These are phyloP conservation scores for Spiraea crenata DNA, from an alignment of 331 rosid species.

Conservation along the genomic window DNA sequence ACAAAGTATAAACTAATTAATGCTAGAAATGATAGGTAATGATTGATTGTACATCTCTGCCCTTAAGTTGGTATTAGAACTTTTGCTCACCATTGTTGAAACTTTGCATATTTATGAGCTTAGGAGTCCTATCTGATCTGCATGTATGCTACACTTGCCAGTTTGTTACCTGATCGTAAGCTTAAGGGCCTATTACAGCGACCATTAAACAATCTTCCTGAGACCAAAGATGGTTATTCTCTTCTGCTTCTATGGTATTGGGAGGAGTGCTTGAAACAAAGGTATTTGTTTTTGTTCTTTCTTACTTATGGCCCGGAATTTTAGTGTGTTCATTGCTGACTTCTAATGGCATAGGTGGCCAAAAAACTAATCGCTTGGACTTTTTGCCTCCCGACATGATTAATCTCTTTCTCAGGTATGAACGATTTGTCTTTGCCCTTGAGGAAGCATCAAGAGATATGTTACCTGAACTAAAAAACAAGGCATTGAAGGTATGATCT, in stretches of 20 bases:
- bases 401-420: slow-evolving; percentile 61
- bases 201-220: slow-evolving; percentile 66
- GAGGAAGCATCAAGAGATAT: slow-evolving; percentile 97
- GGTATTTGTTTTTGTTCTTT: slow-evolving; percentile 41
- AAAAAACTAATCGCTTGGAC: neutral
- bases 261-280: slow-evolving; percentile 96
- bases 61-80: neutral
- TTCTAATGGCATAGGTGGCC: neutral
- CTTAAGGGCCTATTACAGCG: slow-evolving; percentile 75
- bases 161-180: slow-evolving; percentile 88
- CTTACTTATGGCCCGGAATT: neutral
- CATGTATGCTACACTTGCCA: slow-evolving; percentile 28
- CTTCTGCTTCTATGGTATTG: slow-evolving; percentile 91
- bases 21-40: neutral
- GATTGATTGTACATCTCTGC: neutral
- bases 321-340: neutral
- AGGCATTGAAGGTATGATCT: slow-evolving; percentile 69
- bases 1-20: neutral
- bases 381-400: neutral
- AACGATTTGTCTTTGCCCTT: slow-evolving; percentile 72
- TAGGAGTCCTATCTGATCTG: slow-evolving; percentile 4
- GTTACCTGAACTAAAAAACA: slow-evolving; percentile 77
- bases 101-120: slow-evolving; percentile 11
- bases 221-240: slow-evolving; percentile 86
- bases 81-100: neutral